phyloP scores from a whole-genome alignment of 805 yeast genomes.

The Helenozyma rhizophorensis region DNA sequence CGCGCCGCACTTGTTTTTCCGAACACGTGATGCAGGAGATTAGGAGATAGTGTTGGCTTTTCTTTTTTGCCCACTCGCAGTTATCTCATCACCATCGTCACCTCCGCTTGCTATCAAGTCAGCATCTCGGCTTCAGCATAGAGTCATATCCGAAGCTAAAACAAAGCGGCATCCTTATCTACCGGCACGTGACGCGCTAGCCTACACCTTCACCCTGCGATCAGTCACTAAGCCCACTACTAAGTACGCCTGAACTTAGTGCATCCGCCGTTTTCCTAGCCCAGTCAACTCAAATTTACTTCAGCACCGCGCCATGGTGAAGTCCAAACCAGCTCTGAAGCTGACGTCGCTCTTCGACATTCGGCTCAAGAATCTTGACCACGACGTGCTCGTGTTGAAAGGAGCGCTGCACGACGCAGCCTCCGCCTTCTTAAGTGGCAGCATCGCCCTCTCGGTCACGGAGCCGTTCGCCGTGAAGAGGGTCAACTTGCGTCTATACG shows the following conservation, averaged over 20 bases:
- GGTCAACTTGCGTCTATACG: slow-evolving; percentile 59
- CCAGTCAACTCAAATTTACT: neutral
- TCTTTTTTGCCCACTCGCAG: too few relatives aligned
- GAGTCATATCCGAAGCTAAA: too few relatives aligned
- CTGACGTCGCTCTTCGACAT: slow-evolving; percentile 40
- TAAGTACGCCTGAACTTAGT: neutral
- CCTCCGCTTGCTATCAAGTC: too few relatives aligned
- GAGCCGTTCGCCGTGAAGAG: slow-evolving; percentile 72
- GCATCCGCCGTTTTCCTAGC: neutral
- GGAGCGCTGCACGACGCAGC: slow-evolving; percentile 78
- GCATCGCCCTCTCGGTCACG: slow-evolving; percentile 65
- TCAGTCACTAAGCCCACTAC: too few relatives aligned
- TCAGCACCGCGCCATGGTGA: slow-evolving; percentile 14
- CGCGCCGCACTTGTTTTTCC: too few relatives aligned
- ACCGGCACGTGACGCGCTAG: too few relatives aligned
- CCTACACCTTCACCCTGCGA: too few relatives aligned
- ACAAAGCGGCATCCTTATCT: too few relatives aligned
- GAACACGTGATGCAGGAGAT: too few relatives aligned
- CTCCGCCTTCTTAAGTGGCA: slow-evolving; percentile 71
- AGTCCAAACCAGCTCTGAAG: slow-evolving; percentile 18
- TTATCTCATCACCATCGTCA: too few relatives aligned
- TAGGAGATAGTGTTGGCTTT: too few relatives aligned
- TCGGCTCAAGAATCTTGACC: slow-evolving; percentile 62
- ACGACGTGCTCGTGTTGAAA: slow-evolving; percentile 74
- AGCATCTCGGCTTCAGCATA: too few relatives aligned